A percentile compares a stretch with the other conserved stretches of the same genome.
Conservation (phyloP, 2,329 filamentous ascomycete species). For the Verticillium nonalfalfae region DNA sequence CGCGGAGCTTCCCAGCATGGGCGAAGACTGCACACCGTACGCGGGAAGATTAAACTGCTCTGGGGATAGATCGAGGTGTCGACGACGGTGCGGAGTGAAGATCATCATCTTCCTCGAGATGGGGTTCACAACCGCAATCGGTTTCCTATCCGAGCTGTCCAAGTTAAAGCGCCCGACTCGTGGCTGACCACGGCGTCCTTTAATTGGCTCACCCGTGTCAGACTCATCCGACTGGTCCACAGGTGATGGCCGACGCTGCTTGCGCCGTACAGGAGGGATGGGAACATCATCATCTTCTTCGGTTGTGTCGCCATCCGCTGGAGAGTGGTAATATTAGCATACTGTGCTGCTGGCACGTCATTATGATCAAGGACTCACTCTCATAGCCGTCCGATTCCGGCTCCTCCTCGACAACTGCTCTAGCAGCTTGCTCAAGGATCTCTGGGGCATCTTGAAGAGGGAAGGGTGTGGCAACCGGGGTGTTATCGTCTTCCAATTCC, state of each 20-base stretch:
- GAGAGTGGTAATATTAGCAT: constrained; percentile 7
- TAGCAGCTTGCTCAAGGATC: constrained; percentile 18
- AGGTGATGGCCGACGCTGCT: constrained; percentile 32
- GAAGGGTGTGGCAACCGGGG: constrained; percentile 34
- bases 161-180: constrained; percentile 49
- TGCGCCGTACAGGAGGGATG: constrained; percentile 41
- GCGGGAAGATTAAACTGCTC: constrained; percentile 46
- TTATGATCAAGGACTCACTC: constrained; percentile 38
- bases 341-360: not conserved
- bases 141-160: constrained; percentile 47
- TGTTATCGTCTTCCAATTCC: constrained; percentile 31
- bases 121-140: constrained; percentile 52
- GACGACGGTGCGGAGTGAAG: constrained; percentile 47
- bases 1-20: constrained; percentile 60
- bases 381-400: constrained; percentile 51
- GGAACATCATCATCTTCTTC: constrained; percentile 49
- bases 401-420: constrained; percentile 9
- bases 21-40: constrained; percentile 33
- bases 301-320: constrained; percentile 56
- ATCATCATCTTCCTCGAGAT: constrained; percentile 57
- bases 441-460: constrained; percentile 11
- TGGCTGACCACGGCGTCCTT: constrained; percentile 43
- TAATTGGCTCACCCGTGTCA: constrained; percentile 42
- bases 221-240: constrained; percentile 30
- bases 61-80: constrained; percentile 45